Evolutionary conservation across 495 filamentous ascomycete species (phyloP), one percentile per base, ranked within the genome.

Genomic region (Xylaria intraflava): DNA sequence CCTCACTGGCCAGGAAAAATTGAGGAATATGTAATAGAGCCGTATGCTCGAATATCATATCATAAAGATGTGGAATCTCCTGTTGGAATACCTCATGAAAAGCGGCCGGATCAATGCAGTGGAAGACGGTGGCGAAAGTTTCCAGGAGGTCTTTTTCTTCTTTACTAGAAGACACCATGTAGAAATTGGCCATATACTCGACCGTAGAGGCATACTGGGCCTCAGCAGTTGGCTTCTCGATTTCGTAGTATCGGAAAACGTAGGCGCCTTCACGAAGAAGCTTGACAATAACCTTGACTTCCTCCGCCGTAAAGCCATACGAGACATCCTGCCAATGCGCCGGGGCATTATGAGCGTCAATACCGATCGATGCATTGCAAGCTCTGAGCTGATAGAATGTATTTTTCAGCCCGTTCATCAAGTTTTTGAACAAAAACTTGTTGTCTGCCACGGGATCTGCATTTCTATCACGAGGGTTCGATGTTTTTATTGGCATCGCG

Each of bases 61-160:
- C 87, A 65, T 97, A 96, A 9, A 99, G 82, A 60, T 87, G 88
- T 24, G 92, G 92, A 51, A 99, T 97, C 71, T 97, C 92, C 10
- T 89, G 88, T 59, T 95, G 88, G 68, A 99, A 99, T 22, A 99
- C 90, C 70, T 99, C 94, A 62, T 99, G 89, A 62, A 99, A 99
- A 2, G 91, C 96, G 1, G 94, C 94, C 3, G 93, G 94, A 64
- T 99, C 94, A 61, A 99, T 94, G 70, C 90, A 93, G 63, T 99
- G 93, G 64, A 99, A 99, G 12, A 97, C 89, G 0, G 93, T 97
- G 8, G 92, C 94, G 60, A 99, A 99, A 9, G 89, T 95, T 70
- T 99, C 94, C 8, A 99, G 78, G 31, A 99, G 80, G 49, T 99
- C 94, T 65, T 97, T 99, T 65, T 99, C 94, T 64, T 97, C 94